Evolutionary conservation across 2,329 filamentous ascomycete species (phyloP), one percentile per base, ranked within the genome.

Genomic region (Beauveria rudraprayagi): DNA sequence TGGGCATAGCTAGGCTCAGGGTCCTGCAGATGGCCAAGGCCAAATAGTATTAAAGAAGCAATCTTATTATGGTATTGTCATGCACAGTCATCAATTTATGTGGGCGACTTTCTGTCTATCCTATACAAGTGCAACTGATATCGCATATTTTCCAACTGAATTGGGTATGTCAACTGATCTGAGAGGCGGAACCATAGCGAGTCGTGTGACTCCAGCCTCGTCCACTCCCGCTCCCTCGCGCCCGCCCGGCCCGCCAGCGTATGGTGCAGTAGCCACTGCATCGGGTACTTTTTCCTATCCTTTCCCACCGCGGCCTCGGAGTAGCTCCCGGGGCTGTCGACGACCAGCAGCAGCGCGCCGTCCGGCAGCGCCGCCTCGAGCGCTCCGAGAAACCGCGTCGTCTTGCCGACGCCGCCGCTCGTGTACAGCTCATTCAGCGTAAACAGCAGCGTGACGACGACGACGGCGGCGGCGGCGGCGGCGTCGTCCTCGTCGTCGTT

Each of bases 361-460:
- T 77, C 63, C 0, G 79, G 75, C 2, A 89, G 70, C 1, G 75
- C 66, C 1, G 82, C 77, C 0, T 89, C 90, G 19, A 97, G 76
- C 1, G 78, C 78, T 4, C 91, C 80, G 0, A 99, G 79, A 65
- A 97, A 87, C 3, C 79, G 78, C 0, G 93, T 96, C 0, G 93
- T 91, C 66, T 86, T 84, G 2, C 86, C 79, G 53, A 86, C 78
- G 26, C 92, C 84, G 1, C 87, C 91, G 0, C 84, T 79, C 0
- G 90, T 88, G 77, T 97, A 97, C 0, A 99, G 85, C 75, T 99
- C 94, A 72, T 97, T 97, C 52, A 97, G 82, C 0, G 93, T 97
- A 78, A 97, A 99, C 75, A 97, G 84, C 14, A 97, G 76, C 0
- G 92, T 96, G 16, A 96, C 78, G 1, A 97, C 75, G 3, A 80